Evolutionary conservation across 2,329 filamentous ascomycete genomes (phyloP), one percentile per base, ranked within the genome.

Genomic region (Diaporthe vexans): DNA sequence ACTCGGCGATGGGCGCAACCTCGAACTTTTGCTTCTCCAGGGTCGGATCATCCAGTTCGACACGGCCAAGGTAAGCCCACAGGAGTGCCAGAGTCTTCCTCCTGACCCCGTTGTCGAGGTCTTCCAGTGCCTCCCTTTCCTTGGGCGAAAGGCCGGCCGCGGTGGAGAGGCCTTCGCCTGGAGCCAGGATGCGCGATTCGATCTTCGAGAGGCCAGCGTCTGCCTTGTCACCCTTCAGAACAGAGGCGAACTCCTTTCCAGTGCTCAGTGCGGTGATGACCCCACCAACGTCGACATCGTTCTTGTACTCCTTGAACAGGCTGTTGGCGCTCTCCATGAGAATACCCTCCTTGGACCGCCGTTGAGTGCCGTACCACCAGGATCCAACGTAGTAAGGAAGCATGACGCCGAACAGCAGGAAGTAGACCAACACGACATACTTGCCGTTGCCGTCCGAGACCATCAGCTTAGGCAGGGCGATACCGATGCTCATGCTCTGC

Each of bases 311-410:
- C 79, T 92, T 93, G 89, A 99, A 98, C 74, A 99, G 90, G 78
- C 95, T 95, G 83, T 97, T 97, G 78, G 97, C 95, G 83, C 94
- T 98, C 81, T 97, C 94, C 82, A 98, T 93, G 72, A 98, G 88
- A 35, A 98, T 94, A 78, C 94, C 95, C 84, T 99, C 97, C 85
- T 96, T 97, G 51, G 97, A 98, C 84, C 94, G 91, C 79, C 93
- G 91, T 84, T 98, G 96, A 46, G 95, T 97, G 75, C 97, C 97
- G 82, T 99, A 99, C 97, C 97, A 99, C 97, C 97, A 99, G 74
- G 94, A 95, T 63, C 97, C 97, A 73, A 99, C 96, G 63, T 97
- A 88, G 83, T 97, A 99, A 3, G 97, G 97, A 70, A 99, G 88
- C 75, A 98, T 86, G 76, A 98, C 94, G 72, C 96, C 97, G 69